Evolutionary conservation across 78 protist species (phyloP), one percentile per base, ranked within the genome.

Genomic region (Neovahlkampfia damariscottae): DNA sequence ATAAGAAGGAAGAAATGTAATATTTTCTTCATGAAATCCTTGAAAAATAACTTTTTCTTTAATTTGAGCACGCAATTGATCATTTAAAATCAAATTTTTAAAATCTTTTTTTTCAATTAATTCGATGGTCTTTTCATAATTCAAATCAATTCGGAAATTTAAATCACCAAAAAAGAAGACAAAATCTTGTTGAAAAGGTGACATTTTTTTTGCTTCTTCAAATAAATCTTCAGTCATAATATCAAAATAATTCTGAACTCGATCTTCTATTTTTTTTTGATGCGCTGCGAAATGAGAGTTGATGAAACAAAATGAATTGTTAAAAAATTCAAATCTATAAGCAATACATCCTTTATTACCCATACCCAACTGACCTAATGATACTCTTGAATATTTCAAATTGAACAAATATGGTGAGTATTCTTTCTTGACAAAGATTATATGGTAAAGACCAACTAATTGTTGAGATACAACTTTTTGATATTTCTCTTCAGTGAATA

Each of bases 301-400:
- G n/a, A n/a, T n/a, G n/a, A n/a, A n/a, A n/a, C n/a, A n/a, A n/a
- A n/a, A n/a, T n/a, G n/a, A n/a, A n/a, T n/a, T n/a, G 59, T 81
- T 81, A 81, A 84, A 77, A 29, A 90, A 32, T 30, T 77, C 38
- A 66, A 91, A 82, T 7, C 92, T 30, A 9, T 86, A 69, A 0
- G 91, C 91, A 6, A 91, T 91, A 32, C 90, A 93, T 37, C 96
- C 98, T 40, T 94, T 94, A 85, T 94, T 94, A 27, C 87, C 95
- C 62, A 50, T 19, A 50, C 62, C 62, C 62, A 50, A n/a, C 19
- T n/a, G 19, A 19, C 62, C 62, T n/a, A 50, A 19, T 50, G 34
- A n/a, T 50, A n/a, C 34, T 50, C 19, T 19, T n/a, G n/a, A n/a
- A n/a, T n/a, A n/a, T 50, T 50, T 50, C 19, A 50, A 19, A 50